These are phyloP conservation scores for Fusarium denticulatum DNA, from an alignment of 2,329 filamentous ascomycete genomes.

Conservation along the genomic window DNA sequence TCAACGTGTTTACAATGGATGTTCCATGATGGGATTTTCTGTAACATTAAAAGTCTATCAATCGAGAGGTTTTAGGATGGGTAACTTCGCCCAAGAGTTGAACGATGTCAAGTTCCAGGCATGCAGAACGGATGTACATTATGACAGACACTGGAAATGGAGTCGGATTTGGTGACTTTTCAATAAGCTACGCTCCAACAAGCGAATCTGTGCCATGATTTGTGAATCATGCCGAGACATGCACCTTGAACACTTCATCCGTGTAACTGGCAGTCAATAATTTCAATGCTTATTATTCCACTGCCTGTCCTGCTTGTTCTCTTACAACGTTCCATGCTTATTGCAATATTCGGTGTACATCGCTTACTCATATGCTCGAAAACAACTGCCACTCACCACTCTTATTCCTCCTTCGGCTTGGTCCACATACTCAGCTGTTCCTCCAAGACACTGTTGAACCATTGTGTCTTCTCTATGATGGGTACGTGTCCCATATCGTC, in stretches of 20 bases:
- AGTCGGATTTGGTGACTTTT: not conserved
- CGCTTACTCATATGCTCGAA: not conserved
- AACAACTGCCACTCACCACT: not conserved
- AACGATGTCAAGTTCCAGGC: not conserved
- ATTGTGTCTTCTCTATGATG: conserved; percentile 74
- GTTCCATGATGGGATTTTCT: not conserved
- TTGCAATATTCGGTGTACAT: not conserved
- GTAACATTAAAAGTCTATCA: conserved; percentile 4
- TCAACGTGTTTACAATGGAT: conserved; percentile 3
- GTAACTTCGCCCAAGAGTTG: not conserved
- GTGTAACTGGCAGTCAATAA: conserved; percentile 11
- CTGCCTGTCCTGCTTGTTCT: not conserved
- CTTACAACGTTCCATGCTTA: not conserved
- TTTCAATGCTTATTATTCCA: not conserved
- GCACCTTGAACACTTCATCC: not conserved
- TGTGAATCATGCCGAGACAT: conserved; percentile 9
- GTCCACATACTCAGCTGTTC: conserved; percentile 64
- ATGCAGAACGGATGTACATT: conserved; percentile 5
- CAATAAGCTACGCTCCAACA: not conserved
- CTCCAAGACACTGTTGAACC: conserved; percentile 73
- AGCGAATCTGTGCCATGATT: not conserved
- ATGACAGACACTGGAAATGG: conserved; percentile 21
- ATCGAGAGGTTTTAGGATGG: not conserved
- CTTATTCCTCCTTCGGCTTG: conserved; percentile 49
- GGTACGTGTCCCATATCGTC: conserved; percentile 81